Evolutionary conservation across 306 rosid genomes (phyloP).

Genomic region (Mimosa pudica): DNA sequence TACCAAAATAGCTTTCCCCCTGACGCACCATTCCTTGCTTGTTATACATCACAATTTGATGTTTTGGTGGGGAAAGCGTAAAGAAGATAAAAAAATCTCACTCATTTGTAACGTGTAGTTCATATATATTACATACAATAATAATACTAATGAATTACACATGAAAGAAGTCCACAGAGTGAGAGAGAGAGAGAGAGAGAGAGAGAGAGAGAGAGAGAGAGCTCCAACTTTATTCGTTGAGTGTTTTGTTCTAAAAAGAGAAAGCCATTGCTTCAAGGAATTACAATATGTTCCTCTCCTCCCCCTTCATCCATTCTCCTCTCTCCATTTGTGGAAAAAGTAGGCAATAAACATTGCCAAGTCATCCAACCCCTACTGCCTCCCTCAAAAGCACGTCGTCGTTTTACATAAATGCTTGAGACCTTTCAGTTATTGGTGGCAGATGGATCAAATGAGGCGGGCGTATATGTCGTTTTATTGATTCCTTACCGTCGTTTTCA

Average conservation of each 20-base stretch:
- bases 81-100: neutral
- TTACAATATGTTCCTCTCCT: neutral
- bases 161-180: too few relatives aligned
- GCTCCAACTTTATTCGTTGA: conserved; percentile 14
- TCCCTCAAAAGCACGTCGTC: neutral
- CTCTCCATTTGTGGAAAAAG: neutral
- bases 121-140: too few relatives aligned
- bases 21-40: neutral
- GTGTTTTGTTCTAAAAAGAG: neutral
- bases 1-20: neutral
- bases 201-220: neutral
- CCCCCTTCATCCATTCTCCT: neutral
- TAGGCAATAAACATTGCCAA: conserved; percentile 6
- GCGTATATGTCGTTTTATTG: neutral
- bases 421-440: neutral
- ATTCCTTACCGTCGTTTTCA: neutral
- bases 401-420: neutral
- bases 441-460: neutral
- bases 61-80: neutral
- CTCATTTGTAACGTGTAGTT: neutral
- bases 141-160: neutral
- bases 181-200: neutral
- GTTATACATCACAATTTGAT: neutral
- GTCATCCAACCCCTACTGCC: neutral
- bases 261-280: conserved; percentile 37